Evolutionary conservation across 1,139 yeast genomes (phyloP), one percentile per base, ranked within the genome.

Genomic region (Trichomonascaceae sp.): DNA sequence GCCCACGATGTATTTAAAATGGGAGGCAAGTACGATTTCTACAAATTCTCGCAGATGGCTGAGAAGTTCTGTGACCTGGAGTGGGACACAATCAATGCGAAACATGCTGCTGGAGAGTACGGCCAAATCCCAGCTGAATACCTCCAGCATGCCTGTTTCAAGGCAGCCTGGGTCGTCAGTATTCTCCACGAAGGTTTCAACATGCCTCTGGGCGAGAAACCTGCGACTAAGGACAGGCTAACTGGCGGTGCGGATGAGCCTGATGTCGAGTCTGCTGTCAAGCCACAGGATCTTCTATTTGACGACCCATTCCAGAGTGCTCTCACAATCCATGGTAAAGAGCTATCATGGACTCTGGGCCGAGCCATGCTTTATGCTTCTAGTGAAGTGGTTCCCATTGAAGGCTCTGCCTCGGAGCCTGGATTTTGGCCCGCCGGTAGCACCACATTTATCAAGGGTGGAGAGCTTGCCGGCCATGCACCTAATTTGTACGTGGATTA

Each of bases 261-360:
- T 6, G 25, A 4, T 4, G 23, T 14, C 26, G 18, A 29, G 11
- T 15, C 11, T 6, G 23, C 23, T 5, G 5, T 5, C 18, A 14
- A 27, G 11, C 9, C 17, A 17, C 13, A 11, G 5, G 16, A 13
- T 8, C 40, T 38, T 14, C 50, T 45, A 18, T 52, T 54, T 34
- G 38, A 49, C 17, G 65, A 69, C 35, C 64, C 79, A 0, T 69
- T 81, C 41, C 70, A 69, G 37, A 62, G 79, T 18, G 74, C 76
- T 14, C 76, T 76, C 39, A 62, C 68, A 30, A 59, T 80, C 32
- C 71, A 72, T 28, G 84, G 81, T 1, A 59, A 70, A 2, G 74
- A 76, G 28, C 71, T 80, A 39, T 70, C 89, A 1, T 82, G 93
- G 93, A 80, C 93, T 2, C 56, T 81, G 30, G 94, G 94, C 1